Evolutionary conservation across 1,284 basidiomycete species (phyloP).

Genomic region (Cutaneotrichosporon sp.): DNA sequence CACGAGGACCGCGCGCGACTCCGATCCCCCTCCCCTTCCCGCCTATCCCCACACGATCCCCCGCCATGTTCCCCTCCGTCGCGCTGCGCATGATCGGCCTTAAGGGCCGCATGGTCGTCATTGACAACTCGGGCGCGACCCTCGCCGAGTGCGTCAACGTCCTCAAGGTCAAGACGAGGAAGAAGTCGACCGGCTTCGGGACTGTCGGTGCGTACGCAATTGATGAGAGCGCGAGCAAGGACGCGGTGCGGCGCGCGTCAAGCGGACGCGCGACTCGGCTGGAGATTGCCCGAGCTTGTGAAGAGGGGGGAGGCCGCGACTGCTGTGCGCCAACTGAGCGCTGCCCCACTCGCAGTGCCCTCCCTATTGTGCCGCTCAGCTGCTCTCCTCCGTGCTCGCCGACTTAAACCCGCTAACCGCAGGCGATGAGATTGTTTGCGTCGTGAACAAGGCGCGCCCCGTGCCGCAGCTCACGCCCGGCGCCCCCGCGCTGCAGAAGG

Average conservation of each 20-base stretch:
- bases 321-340: too few relatives aligned
- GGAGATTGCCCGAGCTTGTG: too few relatives aligned
- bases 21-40: background rate
- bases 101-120: slow-evolving; percentile 88
- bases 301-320: too few relatives aligned
- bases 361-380: too few relatives aligned
- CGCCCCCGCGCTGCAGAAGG: slow-evolving; percentile 62
- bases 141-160: slow-evolving; percentile 97
- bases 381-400: too few relatives aligned
- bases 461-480: slow-evolving; percentile 54
- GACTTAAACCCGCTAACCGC: slow-evolving; percentile 43
- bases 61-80: slow-evolving; percentile 2
- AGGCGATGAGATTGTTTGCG: slow-evolving; percentile 97
- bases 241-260: too few relatives aligned
- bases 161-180: slow-evolving; percentile 78
- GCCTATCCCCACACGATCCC: too few relatives aligned
- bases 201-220: slow-evolving; percentile 56
- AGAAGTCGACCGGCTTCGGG: slow-evolving; percentile 67
- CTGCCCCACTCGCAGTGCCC: too few relatives aligned
- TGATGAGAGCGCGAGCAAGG: background rate
- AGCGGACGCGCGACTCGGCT: too few relatives aligned
- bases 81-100: slow-evolving; percentile 76
- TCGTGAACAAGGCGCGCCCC: slow-evolving; percentile 89
- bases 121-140: slow-evolving; percentile 98
- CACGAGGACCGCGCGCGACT: background rate